A percentile compares a stretch with the other conserved stretches of the same genome.
phyloP scores from a whole-genome alignment of 192 early-diverging fungal genomes.

The Dissophora globulifera region DNA sequence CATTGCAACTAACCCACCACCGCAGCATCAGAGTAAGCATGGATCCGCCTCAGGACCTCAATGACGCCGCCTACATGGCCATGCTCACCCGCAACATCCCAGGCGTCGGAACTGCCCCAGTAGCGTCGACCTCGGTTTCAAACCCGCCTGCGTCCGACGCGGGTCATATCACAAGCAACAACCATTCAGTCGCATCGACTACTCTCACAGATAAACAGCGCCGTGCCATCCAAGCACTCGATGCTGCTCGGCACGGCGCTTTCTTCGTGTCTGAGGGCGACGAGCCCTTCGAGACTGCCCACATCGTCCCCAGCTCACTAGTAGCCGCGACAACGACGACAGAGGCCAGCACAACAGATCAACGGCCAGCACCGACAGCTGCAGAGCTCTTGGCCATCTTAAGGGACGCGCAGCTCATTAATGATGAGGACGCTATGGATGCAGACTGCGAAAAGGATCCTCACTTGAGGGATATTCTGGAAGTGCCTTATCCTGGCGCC shows the following conservation, averaged over 20 bases:
- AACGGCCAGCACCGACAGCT: slow-evolving; percentile 9
- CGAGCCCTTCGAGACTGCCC: slow-evolving; percentile 28
- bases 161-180: background rate
- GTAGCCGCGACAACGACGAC: background rate
- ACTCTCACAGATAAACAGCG: slow-evolving; percentile 20
- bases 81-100: slow-evolving; percentile 43
- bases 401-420: background rate
- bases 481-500: slow-evolving; percentile 21
- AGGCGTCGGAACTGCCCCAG: slow-evolving; percentile 27
- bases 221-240: slow-evolving; percentile 13
- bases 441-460: slow-evolving; percentile 9
- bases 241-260: slow-evolving; percentile 14
- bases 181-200: background rate
- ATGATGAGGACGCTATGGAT: slow-evolving; percentile 1
- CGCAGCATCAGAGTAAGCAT: background rate
- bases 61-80: slow-evolving; percentile 35
- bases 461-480: slow-evolving; percentile 1
- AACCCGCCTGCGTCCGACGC: no score
- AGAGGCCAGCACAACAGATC: background rate
- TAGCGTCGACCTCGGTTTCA: background rate
- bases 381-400: slow-evolving; percentile 10
- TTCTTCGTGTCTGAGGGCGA: slow-evolving; percentile 47
- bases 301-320: slow-evolving; percentile 3
- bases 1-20: background rate
- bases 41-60: slow-evolving; percentile 4